These are phyloP conservation scores for Zoysia matrella DNA, from an alignment of 202 grass and related monocot species.

Conservation along the genomic window DNA sequence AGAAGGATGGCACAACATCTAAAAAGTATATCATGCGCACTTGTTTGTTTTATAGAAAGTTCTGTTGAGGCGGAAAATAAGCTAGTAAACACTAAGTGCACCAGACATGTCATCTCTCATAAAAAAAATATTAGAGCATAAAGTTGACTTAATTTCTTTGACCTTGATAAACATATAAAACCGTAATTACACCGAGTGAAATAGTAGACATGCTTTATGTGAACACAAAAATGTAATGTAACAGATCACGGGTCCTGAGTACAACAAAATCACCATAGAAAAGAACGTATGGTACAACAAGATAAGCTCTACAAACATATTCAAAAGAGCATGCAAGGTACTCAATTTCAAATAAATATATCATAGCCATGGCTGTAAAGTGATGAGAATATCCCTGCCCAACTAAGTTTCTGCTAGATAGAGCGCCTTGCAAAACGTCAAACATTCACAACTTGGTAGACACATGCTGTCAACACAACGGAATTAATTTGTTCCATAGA, in stretches of 20 bases:
- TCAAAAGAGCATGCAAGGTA: conserved; percentile 44
- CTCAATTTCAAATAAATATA: conserved; percentile 34
- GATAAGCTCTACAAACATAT: conserved; percentile 36
- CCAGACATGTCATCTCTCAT: conserved; percentile 6
- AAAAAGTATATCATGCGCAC: conserved; percentile 10
- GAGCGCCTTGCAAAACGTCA: conserved; percentile 60
- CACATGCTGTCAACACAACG: conserved; percentile 62
- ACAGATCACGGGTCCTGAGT: conserved; percentile 33
- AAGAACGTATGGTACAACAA: conserved; percentile 35
- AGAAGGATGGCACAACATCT: conserved; percentile 3
- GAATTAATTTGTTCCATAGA: conserved; percentile 23
- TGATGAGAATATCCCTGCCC: conserved; percentile 59
- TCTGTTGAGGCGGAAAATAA: not conserved
- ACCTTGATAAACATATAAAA: not conserved
- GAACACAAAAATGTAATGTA: conserved; percentile 12
- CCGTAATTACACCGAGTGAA: conserved; percentile 13
- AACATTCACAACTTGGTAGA: conserved; percentile 49
- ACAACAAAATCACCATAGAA: conserved; percentile 21
- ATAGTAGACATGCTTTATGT: conserved; percentile 11
- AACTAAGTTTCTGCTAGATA: conserved; percentile 63
- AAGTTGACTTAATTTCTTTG: not conserved
- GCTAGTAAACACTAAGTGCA: not conserved
- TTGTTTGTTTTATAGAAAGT: conserved; percentile 14
- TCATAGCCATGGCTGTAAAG: conserved; percentile 51
- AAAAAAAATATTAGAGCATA: conserved; percentile 24